These are phyloP conservation scores for Coemansia sp. DNA, from an alignment of 192 early-diverging fungal genomes.

Conservation along the genomic window DNA sequence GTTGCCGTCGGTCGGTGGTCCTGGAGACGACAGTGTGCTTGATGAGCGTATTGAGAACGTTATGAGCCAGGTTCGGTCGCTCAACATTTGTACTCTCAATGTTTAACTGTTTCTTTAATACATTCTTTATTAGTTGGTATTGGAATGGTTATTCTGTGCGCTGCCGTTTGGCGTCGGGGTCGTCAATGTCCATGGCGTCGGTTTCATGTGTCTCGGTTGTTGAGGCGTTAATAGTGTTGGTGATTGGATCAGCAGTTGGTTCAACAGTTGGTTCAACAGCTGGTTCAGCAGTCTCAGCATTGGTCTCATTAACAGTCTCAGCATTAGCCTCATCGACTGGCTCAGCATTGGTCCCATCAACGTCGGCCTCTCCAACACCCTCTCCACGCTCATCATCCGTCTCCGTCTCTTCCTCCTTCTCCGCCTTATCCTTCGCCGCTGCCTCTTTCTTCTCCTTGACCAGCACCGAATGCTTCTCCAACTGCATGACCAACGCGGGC, in stretches of 20 bases:
- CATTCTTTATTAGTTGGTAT: not conserved
- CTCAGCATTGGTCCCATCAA: not conserved
- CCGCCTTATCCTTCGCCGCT: constrained; percentile 21
- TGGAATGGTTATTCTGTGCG: constrained; percentile 16
- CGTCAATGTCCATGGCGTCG: constrained; percentile 22
- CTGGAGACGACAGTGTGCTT: constrained; percentile 50
- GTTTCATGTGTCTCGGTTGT: not conserved
- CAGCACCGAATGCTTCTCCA: constrained; percentile 19
- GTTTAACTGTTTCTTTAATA: constrained; percentile 18
- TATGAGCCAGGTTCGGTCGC: constrained; percentile 84
- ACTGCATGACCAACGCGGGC: constrained; percentile 25
- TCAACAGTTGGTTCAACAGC: not conserved
- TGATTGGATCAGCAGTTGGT: too few species aligned
- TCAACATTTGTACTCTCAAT: constrained; percentile 84
- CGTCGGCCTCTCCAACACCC: constrained; percentile 5
- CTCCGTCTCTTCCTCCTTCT: constrained; percentile 7
- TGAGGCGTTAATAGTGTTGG: too few species aligned
- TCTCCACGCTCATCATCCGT: constrained; percentile 12
- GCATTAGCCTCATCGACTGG: too few species aligned
- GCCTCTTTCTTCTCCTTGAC: constrained; percentile 38
- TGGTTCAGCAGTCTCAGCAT: not conserved
- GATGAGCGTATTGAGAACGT: constrained; percentile 80
- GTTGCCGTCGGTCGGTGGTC: constrained; percentile 62
- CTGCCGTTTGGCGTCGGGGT: constrained; percentile 23
- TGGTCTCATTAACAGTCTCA: not conserved